Evolutionary conservation across 306 rosid species (phyloP), one percentile per base, ranked within the genome.

Genomic region (Lablab purpureus): DNA sequence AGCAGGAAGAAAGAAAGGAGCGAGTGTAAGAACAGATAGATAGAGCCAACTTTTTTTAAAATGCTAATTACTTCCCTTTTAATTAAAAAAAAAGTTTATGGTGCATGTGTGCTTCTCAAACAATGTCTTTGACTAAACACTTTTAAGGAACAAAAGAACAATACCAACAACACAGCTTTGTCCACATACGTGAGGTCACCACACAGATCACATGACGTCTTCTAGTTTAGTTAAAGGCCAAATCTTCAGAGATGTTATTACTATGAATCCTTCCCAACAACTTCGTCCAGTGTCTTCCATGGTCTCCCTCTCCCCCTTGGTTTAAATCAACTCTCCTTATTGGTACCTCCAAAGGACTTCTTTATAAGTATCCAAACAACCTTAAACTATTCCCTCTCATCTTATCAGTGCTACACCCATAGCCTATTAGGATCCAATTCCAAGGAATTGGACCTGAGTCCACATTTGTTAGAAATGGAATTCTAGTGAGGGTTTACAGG

Each of bases 241-340:
- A 60, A 28, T 15, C 41, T 28, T 28, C 21, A 60, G 3, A 60
- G 1, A 60, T 28, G 22, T 30, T 60, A 28, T 30, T 14, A 60
- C 37, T 17, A 13, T 5, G 9, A 56, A 28, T 59, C 66, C 19
- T 36, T 59, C 37, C 17, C 27, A 58, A 25, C 40, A 60, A 60
- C 40, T 60, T 60, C 40, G 1, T 7, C 10, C 22, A 15, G 4
- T 15, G 21, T 60, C 41, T 5, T 60, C 30, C 45, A 0, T 22
- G 41, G 41, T 60, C 67, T 60, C 67, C 40, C 19, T 28, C 67
- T 28, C 21, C 11, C 67, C 66, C 7, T 13, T 59, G 37, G 66
- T 59, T 30, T 59, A 34, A 7, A 30, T 30, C 13, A 28, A 60
- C 67, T 60, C 40, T 7, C 21, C 21, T 28, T 41, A 30, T 2